phyloP scores from a whole-genome alignment of 208 protist species.

The Crithidia expoeki region DNA sequence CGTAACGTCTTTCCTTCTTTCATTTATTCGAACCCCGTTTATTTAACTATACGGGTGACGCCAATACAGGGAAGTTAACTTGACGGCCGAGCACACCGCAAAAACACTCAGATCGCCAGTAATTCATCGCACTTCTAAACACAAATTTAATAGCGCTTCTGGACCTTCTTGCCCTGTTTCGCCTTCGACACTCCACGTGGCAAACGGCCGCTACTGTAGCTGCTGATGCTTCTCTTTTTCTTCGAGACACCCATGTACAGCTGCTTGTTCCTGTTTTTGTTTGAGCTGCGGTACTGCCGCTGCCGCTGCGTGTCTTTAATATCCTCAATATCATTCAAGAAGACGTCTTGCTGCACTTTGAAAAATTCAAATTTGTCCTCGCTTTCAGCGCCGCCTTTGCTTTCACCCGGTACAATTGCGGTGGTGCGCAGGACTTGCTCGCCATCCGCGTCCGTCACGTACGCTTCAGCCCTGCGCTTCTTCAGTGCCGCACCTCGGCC shows the following conservation, averaged over 20 bases:
- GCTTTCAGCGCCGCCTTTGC: background rate
- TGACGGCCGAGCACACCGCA: too few species aligned
- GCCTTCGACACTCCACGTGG: background rate
- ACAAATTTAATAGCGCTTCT: constrained; percentile 43
- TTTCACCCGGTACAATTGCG: constrained; percentile 30
- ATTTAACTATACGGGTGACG: too few species aligned
- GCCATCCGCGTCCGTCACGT: constrained; percentile 44
- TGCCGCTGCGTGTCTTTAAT: constrained; percentile 64
- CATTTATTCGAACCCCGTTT: too few species aligned
- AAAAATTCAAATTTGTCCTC: constrained; percentile 68
- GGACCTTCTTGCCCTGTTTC: constrained; percentile 6
- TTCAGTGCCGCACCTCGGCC: constrained; percentile 26
- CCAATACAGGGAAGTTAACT: too few species aligned
- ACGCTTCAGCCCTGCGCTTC: constrained; percentile 52
- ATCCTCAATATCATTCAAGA: constrained; percentile 69
- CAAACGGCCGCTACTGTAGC: background rate
- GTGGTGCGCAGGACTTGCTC: constrained; percentile 46
- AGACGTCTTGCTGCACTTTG: constrained; percentile 62
- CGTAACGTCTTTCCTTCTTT: too few species aligned
- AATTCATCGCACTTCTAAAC: too few species aligned
- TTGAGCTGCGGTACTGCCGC: constrained; percentile 28
- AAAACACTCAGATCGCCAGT: too few species aligned
- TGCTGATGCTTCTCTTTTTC: constrained; percentile 6
- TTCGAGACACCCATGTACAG: background rate
- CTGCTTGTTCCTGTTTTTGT: constrained; percentile 24